Conservation (phyloP, 2,329 filamentous ascomycete species). For the Sclerotinia glacialis region DNA sequence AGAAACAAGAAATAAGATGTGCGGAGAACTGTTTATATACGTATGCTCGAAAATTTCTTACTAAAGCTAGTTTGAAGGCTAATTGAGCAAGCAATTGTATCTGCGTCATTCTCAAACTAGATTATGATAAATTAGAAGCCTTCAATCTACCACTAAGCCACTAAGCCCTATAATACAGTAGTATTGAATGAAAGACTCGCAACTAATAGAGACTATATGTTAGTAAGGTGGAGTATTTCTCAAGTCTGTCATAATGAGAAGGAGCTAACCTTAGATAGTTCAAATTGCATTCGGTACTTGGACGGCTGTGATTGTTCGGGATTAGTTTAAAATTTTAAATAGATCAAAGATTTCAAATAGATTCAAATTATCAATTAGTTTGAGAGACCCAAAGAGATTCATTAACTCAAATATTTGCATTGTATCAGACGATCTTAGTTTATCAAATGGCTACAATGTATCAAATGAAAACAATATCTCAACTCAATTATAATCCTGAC, state of each 20-base stretch:
- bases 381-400: background rate
- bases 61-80: background rate
- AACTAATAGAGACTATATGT: background rate
- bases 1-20: background rate
- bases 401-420: background rate
- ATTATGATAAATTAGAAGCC: background rate
- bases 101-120: background rate
- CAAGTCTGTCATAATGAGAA: background rate
- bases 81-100: background rate
- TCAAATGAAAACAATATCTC: background rate
- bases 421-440: rapidly evolving
- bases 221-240: background rate
- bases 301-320: background rate
- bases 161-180: background rate
- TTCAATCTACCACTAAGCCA: background rate
- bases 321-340: background rate
- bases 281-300: background rate
- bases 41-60: rapidly evolving
- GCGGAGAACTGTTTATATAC: background rate
- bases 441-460: background rate
- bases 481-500: too few relatives aligned
- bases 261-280: background rate
- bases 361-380: background rate
- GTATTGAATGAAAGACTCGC: background rate
- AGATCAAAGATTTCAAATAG: too few relatives aligned